phyloP scores from a whole-genome alignment of 129 eudicot species.

The Chrysanthemum seticuspe region DNA sequence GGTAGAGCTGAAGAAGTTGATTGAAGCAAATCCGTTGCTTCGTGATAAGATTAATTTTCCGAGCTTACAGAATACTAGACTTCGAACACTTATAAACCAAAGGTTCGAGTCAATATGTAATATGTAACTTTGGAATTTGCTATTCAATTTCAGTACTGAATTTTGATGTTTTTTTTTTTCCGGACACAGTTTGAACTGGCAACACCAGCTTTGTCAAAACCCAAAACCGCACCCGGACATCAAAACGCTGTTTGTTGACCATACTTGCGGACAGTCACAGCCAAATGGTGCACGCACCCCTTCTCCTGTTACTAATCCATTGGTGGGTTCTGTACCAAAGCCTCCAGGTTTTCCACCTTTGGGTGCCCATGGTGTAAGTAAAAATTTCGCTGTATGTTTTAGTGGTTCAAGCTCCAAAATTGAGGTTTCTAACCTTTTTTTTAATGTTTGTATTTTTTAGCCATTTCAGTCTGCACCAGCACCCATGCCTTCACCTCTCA shows the following conservation, averaged over 20 bases:
- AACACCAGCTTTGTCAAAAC: slow-evolving; percentile 84
- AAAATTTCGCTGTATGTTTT: not conserved
- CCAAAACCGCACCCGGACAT: slow-evolving; percentile 88
- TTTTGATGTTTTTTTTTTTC: slow-evolving; percentile 8
- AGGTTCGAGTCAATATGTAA: slow-evolving; percentile 40
- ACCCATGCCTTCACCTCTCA: slow-evolving; percentile 66
- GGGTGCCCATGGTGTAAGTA: slow-evolving; percentile 83
- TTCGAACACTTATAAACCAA: slow-evolving; percentile 69
- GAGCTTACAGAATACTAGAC: slow-evolving; percentile 54
- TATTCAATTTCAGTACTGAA: not conserved
- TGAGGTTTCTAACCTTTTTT: not conserved
- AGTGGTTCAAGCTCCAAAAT: not conserved
- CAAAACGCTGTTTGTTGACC: slow-evolving; percentile 79
- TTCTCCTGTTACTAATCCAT: slow-evolving; percentile 71
- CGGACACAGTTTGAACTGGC: slow-evolving; percentile 78
- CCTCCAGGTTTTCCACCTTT: slow-evolving; percentile 69
- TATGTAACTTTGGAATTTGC: not conserved
- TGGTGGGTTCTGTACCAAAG: slow-evolving; percentile 58
- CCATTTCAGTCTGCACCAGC: slow-evolving; percentile 75
- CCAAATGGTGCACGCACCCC: slow-evolving; percentile 79
- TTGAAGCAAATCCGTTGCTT: slow-evolving; percentile 75
- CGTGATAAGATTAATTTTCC: slow-evolving; percentile 76
- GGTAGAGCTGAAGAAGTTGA: slow-evolving; percentile 64
- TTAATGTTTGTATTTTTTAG: slow-evolving; percentile 27
- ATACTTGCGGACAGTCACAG: slow-evolving; percentile 81